Evolutionary conservation across 257 asterid species (phyloP), one percentile per base, ranked within the genome.

Genomic region (Striga asiatica): DNA sequence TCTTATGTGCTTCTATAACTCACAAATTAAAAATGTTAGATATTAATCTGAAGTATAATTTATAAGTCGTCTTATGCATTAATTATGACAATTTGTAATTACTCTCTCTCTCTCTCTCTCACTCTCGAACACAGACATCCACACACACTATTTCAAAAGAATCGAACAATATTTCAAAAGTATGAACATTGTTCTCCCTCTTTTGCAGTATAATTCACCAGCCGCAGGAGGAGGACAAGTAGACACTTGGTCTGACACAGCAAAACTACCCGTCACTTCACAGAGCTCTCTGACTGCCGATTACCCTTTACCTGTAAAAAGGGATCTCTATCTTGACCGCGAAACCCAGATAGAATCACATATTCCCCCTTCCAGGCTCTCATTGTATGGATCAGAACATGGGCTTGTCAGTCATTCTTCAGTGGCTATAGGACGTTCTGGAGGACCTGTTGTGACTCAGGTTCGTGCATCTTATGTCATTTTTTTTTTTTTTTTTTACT

Each of bases 381-480:
- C 83, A 1, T 31, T 73, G 37, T 78, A 74, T 76, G 83, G 79
- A 57, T 62, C 78, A 64, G 93, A 76, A 64, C 78, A 75, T 43
- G 77, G 78, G 50, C 73, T 72, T 37, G 81, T 78, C 38, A 53
- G 73, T 54, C 83, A 71, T 60, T 24, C 80, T 61, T 74, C 85
- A 32, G 72, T 73, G 37, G 17, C n/a, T n/a, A n/a, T 67, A 28
- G 74, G 72, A 24, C 81, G 81, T 55, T 9, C 81, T 58, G 80
- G 77, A 47, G 81, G 77, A 12, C 94, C 88, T 25, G 47, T 86
- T 50, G 84, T 86, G 4, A 86, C 93, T 43, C 84, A 83, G 95
- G 95, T 86, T 32, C 56, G 71, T 28, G 12, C 50, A 32, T 54
- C 43, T 9, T 29, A 18, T 42, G 50, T 19, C 28, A n/a, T n/a